A percentile compares a stretch with the other conserved stretches of the same genome.
Conservation (phyloP, 2,329 filamentous ascomycete species). For the Penicillium freii region DNA sequence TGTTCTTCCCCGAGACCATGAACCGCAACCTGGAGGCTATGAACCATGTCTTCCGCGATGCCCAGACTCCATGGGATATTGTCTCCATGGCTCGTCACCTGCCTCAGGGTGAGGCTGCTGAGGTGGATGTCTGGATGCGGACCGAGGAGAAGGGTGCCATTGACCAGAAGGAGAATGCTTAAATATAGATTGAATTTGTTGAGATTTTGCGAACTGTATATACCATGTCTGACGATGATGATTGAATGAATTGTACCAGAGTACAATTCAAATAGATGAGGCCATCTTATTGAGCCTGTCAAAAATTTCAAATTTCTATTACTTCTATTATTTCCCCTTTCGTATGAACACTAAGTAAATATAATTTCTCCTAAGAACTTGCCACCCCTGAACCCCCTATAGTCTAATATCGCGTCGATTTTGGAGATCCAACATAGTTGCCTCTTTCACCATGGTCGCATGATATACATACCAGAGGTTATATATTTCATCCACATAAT, state of each 20-base stretch:
- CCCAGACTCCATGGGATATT: conserved; percentile 23
- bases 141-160: conserved; percentile 19
- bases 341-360: background rate
- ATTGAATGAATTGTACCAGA: background rate
- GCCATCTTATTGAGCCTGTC: background rate
- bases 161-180: conserved; percentile 21
- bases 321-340: background rate
- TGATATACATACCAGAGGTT: background rate
- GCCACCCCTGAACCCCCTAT: no score
- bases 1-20: conserved; percentile 28
- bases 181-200: background rate
- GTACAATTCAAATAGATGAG: background rate
- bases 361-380: no score
- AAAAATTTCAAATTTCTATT: background rate
- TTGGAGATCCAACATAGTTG: background rate
- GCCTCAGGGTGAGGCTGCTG: conserved; percentile 23
- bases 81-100: conserved; percentile 25
- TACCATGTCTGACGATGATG: conserved; percentile 4
- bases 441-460: background rate
- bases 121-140: conserved; percentile 20
- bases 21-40: conserved; percentile 27
- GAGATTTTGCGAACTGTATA: conserved; percentile 1
- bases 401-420: background rate
- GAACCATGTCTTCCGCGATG: conserved; percentile 26
- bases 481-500: background rate